These are phyloP conservation scores for Pythium phragmitis DNA, from an alignment of 352 stramenopile species.

Conservation along the genomic window DNA sequence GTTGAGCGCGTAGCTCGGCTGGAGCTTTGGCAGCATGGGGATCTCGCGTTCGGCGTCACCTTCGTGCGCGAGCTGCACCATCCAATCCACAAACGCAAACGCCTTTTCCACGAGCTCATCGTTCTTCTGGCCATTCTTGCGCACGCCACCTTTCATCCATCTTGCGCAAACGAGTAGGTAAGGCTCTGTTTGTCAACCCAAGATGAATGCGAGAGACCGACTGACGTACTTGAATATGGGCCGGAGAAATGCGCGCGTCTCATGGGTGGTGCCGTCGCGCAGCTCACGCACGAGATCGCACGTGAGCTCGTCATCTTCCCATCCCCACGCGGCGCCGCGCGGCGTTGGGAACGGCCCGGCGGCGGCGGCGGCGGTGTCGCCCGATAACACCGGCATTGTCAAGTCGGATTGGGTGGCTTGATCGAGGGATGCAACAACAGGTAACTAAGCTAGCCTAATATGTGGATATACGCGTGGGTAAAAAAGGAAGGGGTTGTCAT, in stretches of 20 bases:
- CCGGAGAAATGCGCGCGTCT: slow-evolving; percentile 64
- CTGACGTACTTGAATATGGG: slow-evolving; percentile 54
- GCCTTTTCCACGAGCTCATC: slow-evolving; percentile 50
- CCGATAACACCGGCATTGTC: background rate
- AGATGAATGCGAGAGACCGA: background rate
- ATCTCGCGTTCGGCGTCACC: slow-evolving; percentile 53
- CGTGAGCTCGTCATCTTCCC: slow-evolving; percentile 44
- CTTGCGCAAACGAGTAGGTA: slow-evolving; percentile 12
- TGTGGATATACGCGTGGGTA: too few species aligned
- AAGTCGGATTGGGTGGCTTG: background rate
- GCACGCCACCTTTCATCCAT: slow-evolving; percentile 65
- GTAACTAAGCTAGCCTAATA: background rate
- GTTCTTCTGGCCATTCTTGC: slow-evolving; percentile 61
- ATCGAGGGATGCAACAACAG: background rate
- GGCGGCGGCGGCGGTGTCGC: background rate
- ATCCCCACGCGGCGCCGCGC: slow-evolving; percentile 25
- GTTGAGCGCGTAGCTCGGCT: slow-evolving; percentile 76
- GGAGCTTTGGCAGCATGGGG: slow-evolving; percentile 36
- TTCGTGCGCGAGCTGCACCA: slow-evolving; percentile 45
- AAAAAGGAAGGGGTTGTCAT: too few species aligned
- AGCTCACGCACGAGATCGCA: slow-evolving; percentile 37
- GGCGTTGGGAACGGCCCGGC: slow-evolving; percentile 1
- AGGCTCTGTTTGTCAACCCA: background rate
- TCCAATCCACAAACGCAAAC: slow-evolving; percentile 73
- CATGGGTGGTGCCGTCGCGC: slow-evolving; percentile 30